A percentile compares a stretch with the other conserved stretches of the same genome.
Evolutionary conservation across 225 moss, liverwort and hornwort species (phyloP).

Genomic region (Physcomitrellopsis africana): DNA sequence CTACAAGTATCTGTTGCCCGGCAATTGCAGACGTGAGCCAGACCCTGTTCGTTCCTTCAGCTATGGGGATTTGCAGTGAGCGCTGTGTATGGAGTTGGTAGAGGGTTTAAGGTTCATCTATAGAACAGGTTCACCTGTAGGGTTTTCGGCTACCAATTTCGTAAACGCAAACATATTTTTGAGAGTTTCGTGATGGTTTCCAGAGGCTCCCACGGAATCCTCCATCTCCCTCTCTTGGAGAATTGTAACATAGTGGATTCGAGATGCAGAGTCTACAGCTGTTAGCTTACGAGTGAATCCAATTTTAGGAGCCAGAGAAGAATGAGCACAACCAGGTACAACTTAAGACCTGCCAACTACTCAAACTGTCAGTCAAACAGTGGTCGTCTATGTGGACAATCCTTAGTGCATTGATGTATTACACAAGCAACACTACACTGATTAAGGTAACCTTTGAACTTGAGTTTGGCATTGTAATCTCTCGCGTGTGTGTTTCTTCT

Average conservation of each 20-base stretch:
- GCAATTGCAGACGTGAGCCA: conserved; percentile 64
- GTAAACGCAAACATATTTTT: not conserved
- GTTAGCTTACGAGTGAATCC: conserved; percentile 8
- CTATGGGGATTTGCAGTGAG: not conserved
- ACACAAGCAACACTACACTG: not conserved
- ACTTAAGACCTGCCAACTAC: not conserved
- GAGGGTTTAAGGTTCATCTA: conserved; percentile 1
- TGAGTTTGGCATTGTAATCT: not conserved
- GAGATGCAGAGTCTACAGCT: conserved; percentile 22
- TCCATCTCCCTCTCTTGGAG: conserved; percentile 2
- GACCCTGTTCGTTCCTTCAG: conserved; percentile 25
- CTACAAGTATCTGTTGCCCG: conserved; percentile 61
- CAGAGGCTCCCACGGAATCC: not conserved
- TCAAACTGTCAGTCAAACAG: conserved; percentile 9
- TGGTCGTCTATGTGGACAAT: not conserved
- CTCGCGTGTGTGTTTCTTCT: not conserved
- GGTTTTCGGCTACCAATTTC: not conserved
- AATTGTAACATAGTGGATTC: conserved; percentile 18
- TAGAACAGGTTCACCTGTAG: not conserved
- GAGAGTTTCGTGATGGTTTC: not conserved
- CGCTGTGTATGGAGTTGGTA: conserved; percentile 22
- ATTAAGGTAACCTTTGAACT: not conserved
- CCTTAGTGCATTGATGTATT: conserved; percentile 1
- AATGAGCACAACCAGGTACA: conserved; percentile 20
- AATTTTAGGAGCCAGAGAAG: conserved; percentile 14